A percentile compares a stretch with the other conserved stretches of the same genome.
Conservation (phyloP, 1,284 basidiomycete species). For the Pyrrhoderma noxium region DNA sequence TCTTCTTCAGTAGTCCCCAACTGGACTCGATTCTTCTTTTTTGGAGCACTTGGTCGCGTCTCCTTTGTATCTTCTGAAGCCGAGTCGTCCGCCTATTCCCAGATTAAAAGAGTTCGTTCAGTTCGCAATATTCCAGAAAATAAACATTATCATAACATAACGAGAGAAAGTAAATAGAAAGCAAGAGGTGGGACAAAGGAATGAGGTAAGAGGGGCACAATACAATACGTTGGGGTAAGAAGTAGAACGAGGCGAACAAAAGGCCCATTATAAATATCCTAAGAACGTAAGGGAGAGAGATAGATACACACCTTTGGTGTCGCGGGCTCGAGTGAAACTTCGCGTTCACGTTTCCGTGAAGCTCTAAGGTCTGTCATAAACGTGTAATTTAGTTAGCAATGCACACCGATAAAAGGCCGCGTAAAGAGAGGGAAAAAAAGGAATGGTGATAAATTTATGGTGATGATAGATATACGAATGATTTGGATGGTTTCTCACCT, state of each 20-base stretch:
- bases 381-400: constrained; percentile 5
- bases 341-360: constrained; percentile 59
- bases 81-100: constrained; percentile 40
- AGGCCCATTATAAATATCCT: not conserved
- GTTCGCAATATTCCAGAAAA: too few species aligned
- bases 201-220: too few species aligned
- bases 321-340: constrained; percentile 63
- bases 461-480: constrained; percentile 18
- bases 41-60: constrained; percentile 41
- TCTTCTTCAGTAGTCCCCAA: constrained; percentile 63
- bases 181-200: too few species aligned
- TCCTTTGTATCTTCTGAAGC: constrained; percentile 37
- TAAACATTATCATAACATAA: too few species aligned
- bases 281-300: not conserved
- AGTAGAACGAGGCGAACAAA: too few species aligned
- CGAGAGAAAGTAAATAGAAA: too few species aligned
- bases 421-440: not conserved
- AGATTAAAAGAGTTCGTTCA: too few species aligned
- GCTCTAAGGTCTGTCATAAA: constrained; percentile 28
- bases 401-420: constrained; percentile 6
- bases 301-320: constrained; percentile 37
- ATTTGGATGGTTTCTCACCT: constrained; percentile 12
- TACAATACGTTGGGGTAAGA: too few species aligned
- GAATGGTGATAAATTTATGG: constrained; percentile 24
- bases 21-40: constrained; percentile 62